Base-by-base conservation (phyloP, 2,329 filamentous ascomycete genomes). In the Dothistroma pini region DNA sequence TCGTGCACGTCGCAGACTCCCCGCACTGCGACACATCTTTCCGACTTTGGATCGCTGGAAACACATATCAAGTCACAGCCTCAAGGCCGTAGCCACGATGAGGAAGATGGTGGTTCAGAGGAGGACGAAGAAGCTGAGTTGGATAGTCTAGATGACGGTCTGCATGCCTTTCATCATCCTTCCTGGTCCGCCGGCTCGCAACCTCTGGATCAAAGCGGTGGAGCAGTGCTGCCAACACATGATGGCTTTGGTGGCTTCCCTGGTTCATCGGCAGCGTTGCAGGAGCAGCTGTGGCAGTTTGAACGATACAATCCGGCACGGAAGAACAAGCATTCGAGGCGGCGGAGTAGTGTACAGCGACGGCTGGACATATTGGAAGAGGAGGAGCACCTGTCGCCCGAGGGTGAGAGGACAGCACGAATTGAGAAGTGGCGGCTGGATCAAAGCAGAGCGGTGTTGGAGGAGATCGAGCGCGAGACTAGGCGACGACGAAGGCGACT, bases 391-490 rank as follows among this genome's bases (percentile, higher is more conserved):
- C n/a, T 67, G 16, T 83, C 87, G 47, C 88, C 91, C 9, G 77
- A 78, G 65, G 80, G 84, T 47, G 91, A 96, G 68, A 88, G 89
- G 72, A 89, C 88, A 72, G 86, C 88, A 68, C 85, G 93, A 62
- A 96, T 99, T 72, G 93, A 97, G 76, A 84, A 86, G 56, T 99
- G 95, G 95, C 85, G 93, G 59, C 77, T 96, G 71, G 93, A 97
- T 71, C 93, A 99, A 74, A 96, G 92, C 74, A 85, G 86, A 61
- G 86, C 91, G 11, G 79, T 99, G 31, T 75, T 97, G 35, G 90
- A 96, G 59, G 91, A 97, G 75, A 93, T 97, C 53, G 90, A 96
- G 75, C 88, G 86, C 63, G 91, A 96, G 76, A 96, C 92, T 4
- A 82, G 86, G 58, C 70, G 80, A 41, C 63, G 71, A 51, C 83